Evolutionary conservation across 1,284 basidiomycete genomes (phyloP).

Genomic region (Cerrena zonata): DNA sequence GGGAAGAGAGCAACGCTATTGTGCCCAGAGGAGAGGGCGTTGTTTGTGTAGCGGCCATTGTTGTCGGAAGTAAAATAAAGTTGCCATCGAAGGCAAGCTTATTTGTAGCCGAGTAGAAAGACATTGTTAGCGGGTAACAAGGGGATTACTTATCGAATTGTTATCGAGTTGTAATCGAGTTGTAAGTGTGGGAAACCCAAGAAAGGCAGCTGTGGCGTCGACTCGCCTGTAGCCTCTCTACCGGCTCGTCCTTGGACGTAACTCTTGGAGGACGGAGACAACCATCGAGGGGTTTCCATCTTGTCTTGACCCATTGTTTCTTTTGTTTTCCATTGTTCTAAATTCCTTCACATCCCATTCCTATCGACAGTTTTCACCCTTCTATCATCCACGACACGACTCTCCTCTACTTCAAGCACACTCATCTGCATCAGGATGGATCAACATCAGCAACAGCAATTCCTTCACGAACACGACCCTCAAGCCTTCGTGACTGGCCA

Average conservation of each 20-base stretch:
- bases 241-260: neutral
- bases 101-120: neutral
- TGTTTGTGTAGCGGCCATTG: too few species aligned
- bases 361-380: constrained; percentile 12
- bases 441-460: constrained; percentile 33
- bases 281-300: neutral
- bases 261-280: neutral
- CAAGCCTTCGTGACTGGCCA: constrained; percentile 32
- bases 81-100: neutral
- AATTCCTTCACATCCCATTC: constrained; percentile 17
- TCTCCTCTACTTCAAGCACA: too few species aligned
- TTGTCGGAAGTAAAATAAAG: neutral
- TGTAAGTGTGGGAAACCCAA: constrained; percentile 4
- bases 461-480: constrained; percentile 36
- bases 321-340: constrained; percentile 9
- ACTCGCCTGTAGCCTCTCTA: neutral
- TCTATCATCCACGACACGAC: constrained; percentile 29
- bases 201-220: constrained; percentile 1
- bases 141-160: neutral
- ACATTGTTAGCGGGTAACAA: neutral
- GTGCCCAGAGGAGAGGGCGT: too few species aligned
- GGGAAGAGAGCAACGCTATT: too few species aligned
- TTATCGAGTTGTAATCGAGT: too few species aligned
- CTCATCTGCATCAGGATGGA: too few species aligned
- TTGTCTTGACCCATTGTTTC: neutral